Conservation (phyloP, 1,284 basidiomycete species). For the Cerioporus squamosus region DNA sequence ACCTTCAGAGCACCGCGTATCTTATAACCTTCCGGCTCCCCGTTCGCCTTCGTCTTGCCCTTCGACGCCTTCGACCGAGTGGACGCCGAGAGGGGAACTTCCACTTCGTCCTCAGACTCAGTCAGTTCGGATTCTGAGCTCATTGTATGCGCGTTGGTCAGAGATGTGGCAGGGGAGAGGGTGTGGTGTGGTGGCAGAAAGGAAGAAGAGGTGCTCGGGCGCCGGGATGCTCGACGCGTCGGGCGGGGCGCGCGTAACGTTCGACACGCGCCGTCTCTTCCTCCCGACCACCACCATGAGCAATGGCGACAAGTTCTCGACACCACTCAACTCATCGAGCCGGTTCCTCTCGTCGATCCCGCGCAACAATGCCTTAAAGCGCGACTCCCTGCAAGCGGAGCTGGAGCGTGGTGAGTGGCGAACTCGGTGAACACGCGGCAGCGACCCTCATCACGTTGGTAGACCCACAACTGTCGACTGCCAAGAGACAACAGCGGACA, state of each 20-base stretch:
- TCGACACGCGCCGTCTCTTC: background rate
- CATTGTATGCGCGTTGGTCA: slow-evolving; percentile 33
- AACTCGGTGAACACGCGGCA: slow-evolving; percentile 4
- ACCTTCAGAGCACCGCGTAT: slow-evolving; percentile 61
- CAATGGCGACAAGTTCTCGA: slow-evolving; percentile 32
- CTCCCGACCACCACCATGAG: slow-evolving; percentile 25
- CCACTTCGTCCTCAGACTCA: slow-evolving; percentile 35
- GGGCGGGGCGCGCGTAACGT: background rate
- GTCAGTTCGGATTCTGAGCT: slow-evolving; percentile 46
- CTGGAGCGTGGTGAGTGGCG: slow-evolving; percentile 58
- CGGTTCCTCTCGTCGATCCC: slow-evolving; percentile 23
- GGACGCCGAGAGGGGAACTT: slow-evolving; percentile 4
- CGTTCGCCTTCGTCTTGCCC: slow-evolving; percentile 21
- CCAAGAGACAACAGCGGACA: slow-evolving; percentile 64
- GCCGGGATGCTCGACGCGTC: slow-evolving; percentile 1
- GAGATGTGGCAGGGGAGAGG: background rate
- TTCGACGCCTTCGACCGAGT: slow-evolving; percentile 22
- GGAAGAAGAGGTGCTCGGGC: background rate
- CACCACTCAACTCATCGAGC: slow-evolving; percentile 28
- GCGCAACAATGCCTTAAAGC: slow-evolving; percentile 43
- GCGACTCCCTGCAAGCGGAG: slow-evolving; percentile 67
- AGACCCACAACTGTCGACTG: slow-evolving; percentile 65
- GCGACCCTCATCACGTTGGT: slow-evolving; percentile 18
- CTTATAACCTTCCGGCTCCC: slow-evolving; percentile 38
- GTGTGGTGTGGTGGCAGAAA: background rate